A percentile compares a stretch with the other conserved stretches of the same genome.
Conservation (phyloP, 2,329 filamentous ascomycete species). For the Lecanoromycetidae sp. region DNA sequence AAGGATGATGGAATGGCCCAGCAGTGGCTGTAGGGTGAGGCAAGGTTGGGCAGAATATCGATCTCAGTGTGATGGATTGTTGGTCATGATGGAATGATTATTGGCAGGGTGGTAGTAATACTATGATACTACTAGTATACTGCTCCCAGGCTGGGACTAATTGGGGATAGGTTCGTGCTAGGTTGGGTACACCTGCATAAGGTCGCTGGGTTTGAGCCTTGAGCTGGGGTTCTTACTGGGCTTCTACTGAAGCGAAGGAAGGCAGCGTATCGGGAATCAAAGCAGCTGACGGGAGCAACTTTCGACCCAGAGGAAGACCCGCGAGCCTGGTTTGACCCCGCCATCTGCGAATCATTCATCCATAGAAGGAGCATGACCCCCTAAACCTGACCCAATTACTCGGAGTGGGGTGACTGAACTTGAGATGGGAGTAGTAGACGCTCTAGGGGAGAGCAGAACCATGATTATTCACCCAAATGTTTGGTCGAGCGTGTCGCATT, state of each 20-base stretch:
- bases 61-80: neutral
- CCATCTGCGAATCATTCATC: too few relatives aligned
- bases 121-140: too few relatives aligned
- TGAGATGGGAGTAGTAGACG: too few relatives aligned
- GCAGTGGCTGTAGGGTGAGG: neutral
- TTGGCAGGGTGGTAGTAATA: slow-evolving; percentile 1
- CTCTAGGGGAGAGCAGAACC: too few relatives aligned
- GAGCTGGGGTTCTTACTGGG: too few relatives aligned
- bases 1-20: slow-evolving; percentile 3
- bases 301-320: too few relatives aligned
- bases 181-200: slow-evolving; percentile 11
- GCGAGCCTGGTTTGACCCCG: too few relatives aligned
- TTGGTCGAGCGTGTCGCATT: too few relatives aligned
- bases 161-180: slow-evolving; percentile 4
- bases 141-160: neutral
- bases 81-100: neutral
- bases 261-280: slow-evolving; percentile 1
- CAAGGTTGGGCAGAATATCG: slow-evolving; percentile 8
- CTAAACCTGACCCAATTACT: too few relatives aligned
- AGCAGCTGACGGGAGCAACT: slow-evolving; percentile 11
- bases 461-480: too few relatives aligned
- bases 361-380: too few relatives aligned
- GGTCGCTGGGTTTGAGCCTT: neutral
- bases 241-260: neutral
- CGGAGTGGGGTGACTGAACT: too few relatives aligned